These are phyloP conservation scores for Barnettozyma hawaiiensis DNA, from an alignment of 1,139 yeast species.

Conservation along the genomic window DNA sequence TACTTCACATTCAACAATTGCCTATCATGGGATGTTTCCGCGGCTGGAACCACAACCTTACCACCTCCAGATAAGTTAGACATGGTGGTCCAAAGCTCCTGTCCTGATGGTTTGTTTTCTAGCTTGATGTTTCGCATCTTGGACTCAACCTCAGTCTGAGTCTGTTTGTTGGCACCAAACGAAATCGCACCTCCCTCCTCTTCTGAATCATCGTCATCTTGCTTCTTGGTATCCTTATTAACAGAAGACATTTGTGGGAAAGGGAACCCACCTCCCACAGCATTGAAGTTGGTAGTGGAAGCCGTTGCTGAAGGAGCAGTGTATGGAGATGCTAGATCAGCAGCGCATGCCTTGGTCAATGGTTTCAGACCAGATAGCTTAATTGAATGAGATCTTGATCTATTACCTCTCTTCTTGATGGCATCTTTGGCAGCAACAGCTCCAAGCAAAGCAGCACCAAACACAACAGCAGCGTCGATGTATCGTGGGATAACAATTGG, in stretches of 20 bases:
- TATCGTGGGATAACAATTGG: slow-evolving; percentile 93
- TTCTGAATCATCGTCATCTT: slow-evolving; percentile 7
- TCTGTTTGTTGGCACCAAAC: slow-evolving; percentile 52
- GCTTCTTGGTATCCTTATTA: slow-evolving; percentile 1
- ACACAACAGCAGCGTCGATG: slow-evolving; percentile 94
- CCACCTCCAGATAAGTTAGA: slow-evolving; percentile 79
- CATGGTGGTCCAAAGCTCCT: slow-evolving; percentile 75
- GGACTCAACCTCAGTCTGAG: slow-evolving; percentile 37
- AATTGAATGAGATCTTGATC: slow-evolving; percentile 25
- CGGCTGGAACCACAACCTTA: slow-evolving; percentile 63
- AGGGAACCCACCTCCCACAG: slow-evolving; percentile 49
- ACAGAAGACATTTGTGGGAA: slow-evolving; percentile 48
- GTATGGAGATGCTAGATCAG: slow-evolving; percentile 55
- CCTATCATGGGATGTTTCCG: slow-evolving; percentile 55
- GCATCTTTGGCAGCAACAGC: slow-evolving; percentile 81
- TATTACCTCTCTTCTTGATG: slow-evolving; percentile 30
- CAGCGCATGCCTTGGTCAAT: slow-evolving; percentile 9
- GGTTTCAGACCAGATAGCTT: slow-evolving; percentile 20
- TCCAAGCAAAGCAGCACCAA: slow-evolving; percentile 91
- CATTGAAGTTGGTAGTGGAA: slow-evolving; percentile 49
- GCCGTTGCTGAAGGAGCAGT: slow-evolving; percentile 71
- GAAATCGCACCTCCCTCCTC: slow-evolving; percentile 37
- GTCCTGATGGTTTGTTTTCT: slow-evolving; percentile 6
- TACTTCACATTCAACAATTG: slow-evolving; percentile 71
- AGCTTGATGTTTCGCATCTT: slow-evolving; percentile 26